Conservation (phyloP, 2,329 filamentous ascomycete species). For the Cylindrodendrum hubeiense region DNA sequence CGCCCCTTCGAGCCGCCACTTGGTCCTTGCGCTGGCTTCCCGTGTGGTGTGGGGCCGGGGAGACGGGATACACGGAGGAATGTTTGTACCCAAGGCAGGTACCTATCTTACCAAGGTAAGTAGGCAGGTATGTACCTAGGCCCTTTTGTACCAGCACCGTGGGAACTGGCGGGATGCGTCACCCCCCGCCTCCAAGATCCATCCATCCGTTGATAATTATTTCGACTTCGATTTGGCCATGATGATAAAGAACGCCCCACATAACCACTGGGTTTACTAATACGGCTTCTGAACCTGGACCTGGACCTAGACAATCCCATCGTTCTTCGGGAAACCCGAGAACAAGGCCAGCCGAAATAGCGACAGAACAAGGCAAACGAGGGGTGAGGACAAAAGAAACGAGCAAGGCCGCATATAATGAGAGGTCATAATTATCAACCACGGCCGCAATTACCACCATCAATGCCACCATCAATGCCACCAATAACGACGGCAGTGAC, state of each 20-base stretch:
- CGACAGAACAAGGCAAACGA: background rate
- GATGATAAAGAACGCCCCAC: too few species aligned
- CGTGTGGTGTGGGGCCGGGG: conserved; percentile 4
- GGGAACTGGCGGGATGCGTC: too few species aligned
- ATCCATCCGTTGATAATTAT: too few species aligned
- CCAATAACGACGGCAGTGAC: background rate
- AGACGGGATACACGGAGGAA: conserved; percentile 1
- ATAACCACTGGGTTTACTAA: background rate
- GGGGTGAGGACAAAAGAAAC: background rate
- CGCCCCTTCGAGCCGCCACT: background rate
- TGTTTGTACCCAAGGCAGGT: too few species aligned
- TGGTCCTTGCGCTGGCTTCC: conserved; percentile 15
- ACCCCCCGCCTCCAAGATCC: too few species aligned
- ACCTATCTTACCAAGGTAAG: too few species aligned
- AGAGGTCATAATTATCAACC: background rate
- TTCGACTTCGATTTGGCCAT: too few species aligned
- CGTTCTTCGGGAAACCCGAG: background rate
- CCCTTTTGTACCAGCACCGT: too few species aligned
- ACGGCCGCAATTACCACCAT: background rate
- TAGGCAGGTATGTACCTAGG: too few species aligned
- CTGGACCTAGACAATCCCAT: background rate
- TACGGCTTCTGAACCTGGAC: too few species aligned
- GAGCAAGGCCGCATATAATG: background rate
- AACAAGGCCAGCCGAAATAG: background rate
- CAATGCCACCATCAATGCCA: background rate